Base-by-base conservation (phyloP, 495 filamentous ascomycete species). In the Neurospora tetraspora region DNA sequence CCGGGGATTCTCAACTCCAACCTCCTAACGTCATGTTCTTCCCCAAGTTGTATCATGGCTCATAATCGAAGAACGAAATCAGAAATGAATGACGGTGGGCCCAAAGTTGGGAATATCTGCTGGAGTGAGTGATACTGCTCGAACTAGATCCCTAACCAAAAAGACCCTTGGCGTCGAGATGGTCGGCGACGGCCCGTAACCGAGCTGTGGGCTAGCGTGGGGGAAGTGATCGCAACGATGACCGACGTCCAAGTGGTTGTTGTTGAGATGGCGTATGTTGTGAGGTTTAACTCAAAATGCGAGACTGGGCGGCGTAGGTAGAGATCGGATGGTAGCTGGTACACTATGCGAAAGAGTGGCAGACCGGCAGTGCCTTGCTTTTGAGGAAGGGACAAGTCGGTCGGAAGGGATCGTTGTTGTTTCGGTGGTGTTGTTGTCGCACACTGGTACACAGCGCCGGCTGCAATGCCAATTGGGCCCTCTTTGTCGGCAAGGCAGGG, bases 141-240 rank as follows among this genome's bases (percentile, higher is more conserved):
- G 70, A 68, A 39, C 72, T 74, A 74, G 70, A 71, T 70, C 72
- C 76, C 71, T 78, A 78, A 79, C 77, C 77, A 78, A 78, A 79
- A 78, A 77, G 61, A 31, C 37, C 27, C 37, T 65, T 61, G 70
- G 72, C 47, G 73, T 74, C 45, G 39, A 76, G 39, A 59, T 45
- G 40, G 71, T 73, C 47, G 61, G 70, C 20, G 71, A 68, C 39
- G 70, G 68, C 47, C 43, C 70, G 36, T 47, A 69, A 69, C 40
- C 20, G 38, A 40, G 37, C 39, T 65, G 45, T 27, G 27, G 42
- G 72, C n/a, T 68, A 69, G 65, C 61, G 70, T 69, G 31, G 39
- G 72, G 59, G 73, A 36, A 65, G 53, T 34, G 14, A 65, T 74
- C 74, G 76, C 65, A 69, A 75, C 42, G 11, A 61, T 39, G 70